A percentile compares a stretch with the other conserved stretches of the same genome.
phyloP scores from a whole-genome alignment of 2,329 filamentous ascomycete genomes.

The Fusarium newnesense region DNA sequence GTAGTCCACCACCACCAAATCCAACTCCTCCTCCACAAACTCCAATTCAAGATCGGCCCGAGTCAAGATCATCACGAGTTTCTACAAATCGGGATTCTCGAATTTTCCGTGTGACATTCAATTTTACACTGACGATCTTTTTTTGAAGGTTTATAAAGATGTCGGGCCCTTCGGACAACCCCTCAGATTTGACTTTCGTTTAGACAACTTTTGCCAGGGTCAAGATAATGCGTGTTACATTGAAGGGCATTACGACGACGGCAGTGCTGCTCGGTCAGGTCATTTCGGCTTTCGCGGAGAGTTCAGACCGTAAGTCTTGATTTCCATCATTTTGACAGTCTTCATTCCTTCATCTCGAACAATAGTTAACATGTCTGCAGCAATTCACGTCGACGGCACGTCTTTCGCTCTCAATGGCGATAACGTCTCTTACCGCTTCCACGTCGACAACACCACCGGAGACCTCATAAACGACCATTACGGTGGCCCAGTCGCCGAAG shows the following conservation, averaged over 20 bases:
- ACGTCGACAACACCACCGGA: slow-evolving; percentile 65
- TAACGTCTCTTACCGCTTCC: slow-evolving; percentile 70
- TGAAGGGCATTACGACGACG: not conserved
- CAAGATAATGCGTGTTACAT: slow-evolving; percentile 9
- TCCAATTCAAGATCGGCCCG: slow-evolving; percentile 20
- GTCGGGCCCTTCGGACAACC: not conserved
- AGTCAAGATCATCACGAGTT: not conserved
- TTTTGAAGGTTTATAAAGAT: not conserved
- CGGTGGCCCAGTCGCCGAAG: slow-evolving; percentile 65
- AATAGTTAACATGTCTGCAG: slow-evolving; percentile 46
- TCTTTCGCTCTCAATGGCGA: slow-evolving; percentile 68
- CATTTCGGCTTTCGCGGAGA: not conserved
- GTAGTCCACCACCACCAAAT: not conserved
- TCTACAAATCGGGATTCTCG: not conserved
- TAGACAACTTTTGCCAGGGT: not conserved
- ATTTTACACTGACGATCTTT: not conserved
- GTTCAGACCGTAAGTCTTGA: not conserved
- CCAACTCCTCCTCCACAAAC: not conserved
- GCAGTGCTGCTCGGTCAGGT: not conserved
- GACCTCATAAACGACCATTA: slow-evolving; percentile 72
- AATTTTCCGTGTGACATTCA: not conserved
- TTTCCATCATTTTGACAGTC: too few relatives aligned
- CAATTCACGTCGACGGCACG: slow-evolving; percentile 61
- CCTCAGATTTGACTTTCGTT: not conserved
- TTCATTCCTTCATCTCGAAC: not conserved